phyloP scores from a whole-genome alignment of 2,329 filamentous ascomycete genomes.

The Cryoendolithus antarcticus region DNA sequence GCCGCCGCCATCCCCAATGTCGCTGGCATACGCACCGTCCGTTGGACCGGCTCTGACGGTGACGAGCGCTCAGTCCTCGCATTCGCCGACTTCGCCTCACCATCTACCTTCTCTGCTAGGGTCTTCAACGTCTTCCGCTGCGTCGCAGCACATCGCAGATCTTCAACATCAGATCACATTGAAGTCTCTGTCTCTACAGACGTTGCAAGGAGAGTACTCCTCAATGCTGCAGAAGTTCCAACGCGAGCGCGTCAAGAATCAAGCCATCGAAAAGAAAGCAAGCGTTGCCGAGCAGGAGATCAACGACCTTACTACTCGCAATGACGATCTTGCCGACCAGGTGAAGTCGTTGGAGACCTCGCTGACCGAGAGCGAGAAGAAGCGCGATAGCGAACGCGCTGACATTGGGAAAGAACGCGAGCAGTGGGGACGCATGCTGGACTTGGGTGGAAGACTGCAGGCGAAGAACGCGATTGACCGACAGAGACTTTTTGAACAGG shows the following conservation, averaged over 20 bases:
- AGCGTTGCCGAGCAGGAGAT: constrained; percentile 40
- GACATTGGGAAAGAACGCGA: constrained; percentile 31
- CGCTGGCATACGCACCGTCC: background rate
- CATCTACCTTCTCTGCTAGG: constrained; percentile 14
- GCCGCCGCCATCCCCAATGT: background rate
- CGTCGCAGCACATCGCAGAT: constrained; percentile 31
- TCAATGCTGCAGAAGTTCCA: constrained; percentile 40
- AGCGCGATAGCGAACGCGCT: constrained; percentile 34
- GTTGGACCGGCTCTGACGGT: background rate
- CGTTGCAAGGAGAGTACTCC: constrained; percentile 43
- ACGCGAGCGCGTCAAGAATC: constrained; percentile 36
- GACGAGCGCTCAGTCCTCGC: background rate
- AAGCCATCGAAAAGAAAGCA: constrained; percentile 39
- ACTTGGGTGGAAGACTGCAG: constrained; percentile 36
- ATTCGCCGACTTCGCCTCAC: constrained; percentile 13
- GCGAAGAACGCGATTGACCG: constrained; percentile 31
- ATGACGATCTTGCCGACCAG: constrained; percentile 35
- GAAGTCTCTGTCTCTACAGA: constrained; percentile 41
- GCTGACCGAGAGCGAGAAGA: constrained; percentile 36
- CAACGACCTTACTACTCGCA: constrained; percentile 39
- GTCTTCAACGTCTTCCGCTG: constrained; percentile 14
- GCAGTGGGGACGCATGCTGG: constrained; percentile 40
- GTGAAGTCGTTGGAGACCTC: constrained; percentile 36
- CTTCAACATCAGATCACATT: constrained; percentile 43
- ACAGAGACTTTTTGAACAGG: constrained; percentile 30